Evolutionary conservation across 768 basidiomycete species (phyloP), one percentile per base, ranked within the genome.

Genomic region (Asterophora parasitica): DNA sequence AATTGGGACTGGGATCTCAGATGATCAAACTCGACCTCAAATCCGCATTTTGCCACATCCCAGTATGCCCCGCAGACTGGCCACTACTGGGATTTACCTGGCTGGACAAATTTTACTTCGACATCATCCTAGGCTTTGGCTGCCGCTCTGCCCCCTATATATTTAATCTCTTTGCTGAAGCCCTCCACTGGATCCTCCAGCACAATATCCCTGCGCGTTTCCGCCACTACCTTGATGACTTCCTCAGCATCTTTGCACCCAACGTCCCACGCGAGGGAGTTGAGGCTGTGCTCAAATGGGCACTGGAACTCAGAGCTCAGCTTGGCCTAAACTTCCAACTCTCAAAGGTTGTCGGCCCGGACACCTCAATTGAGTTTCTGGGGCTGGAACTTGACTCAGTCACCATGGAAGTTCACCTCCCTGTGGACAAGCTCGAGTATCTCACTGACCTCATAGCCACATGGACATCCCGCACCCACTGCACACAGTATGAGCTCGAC

Each of bases 21-120:
- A 58, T 72, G 50, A 58, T 53, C 4, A 71, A 70, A 46, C 62
- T 69, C 13, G 67, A 71, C 43, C 57, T 72, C 7, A 59, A 65
- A 42, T 60, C 65, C 9, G 70, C 68, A 1, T 73, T 71, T 48
- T 55, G 60, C 16, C 70, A 70, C 35, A 64, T 71, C 26, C 68
- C 65, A 0, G 56, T 71, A 2, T 52, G 56, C 3, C 40, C 49
- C 1, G 46, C 42, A 0, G 68, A 71, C 47, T 65, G 63, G 61
- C 63, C 58, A 32, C 62, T 62, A 7, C 52, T 71, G 3, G 65
- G 71, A 6, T 64, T 64, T 35, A 40, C 54, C 20, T 70, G 69
- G 67, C 34, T 54, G 1, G 43, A 41, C 8, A n/a, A 40, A 23
- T 58, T 63, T 41, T 71, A 65, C 45, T 61, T 61, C 31, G 51